A percentile compares a stretch with the other conserved stretches of the same genome.
phyloP scores from a whole-genome alignment of 78 protist genomes.

The Planoprotostelium fungivorum region DNA sequence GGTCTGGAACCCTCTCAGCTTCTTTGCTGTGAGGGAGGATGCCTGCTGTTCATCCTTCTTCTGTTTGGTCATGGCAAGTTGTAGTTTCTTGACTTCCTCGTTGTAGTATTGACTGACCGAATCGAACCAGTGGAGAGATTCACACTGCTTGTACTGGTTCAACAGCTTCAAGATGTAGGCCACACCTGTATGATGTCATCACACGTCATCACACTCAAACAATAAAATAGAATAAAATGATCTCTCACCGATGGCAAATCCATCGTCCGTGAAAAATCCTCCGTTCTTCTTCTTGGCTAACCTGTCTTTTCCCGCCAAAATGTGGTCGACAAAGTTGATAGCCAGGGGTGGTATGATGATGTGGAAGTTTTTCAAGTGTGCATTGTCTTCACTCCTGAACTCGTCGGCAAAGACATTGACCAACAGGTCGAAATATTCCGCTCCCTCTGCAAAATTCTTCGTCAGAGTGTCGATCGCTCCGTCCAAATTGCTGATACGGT shows the following conservation, averaged over 20 bases:
- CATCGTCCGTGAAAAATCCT: constrained; percentile 88
- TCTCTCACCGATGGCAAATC: constrained; percentile 88
- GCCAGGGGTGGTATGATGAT: constrained; percentile 90
- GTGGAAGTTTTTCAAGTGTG: constrained; percentile 74
- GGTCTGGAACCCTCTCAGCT: constrained; percentile 26
- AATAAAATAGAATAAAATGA: too few species aligned
- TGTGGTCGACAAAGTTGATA: constrained; percentile 76
- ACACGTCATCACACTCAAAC: not conserved
- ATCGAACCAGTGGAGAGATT: constrained; percentile 93
- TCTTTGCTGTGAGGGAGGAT: constrained; percentile 29
- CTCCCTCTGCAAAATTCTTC: constrained; percentile 76
- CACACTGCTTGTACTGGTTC: constrained; percentile 71
- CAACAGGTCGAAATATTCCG: constrained; percentile 87
- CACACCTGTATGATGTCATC: constrained; percentile 40
- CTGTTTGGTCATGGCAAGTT: constrained; percentile 7
- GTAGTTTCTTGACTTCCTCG: constrained; percentile 5
- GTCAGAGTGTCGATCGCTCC: constrained; percentile 40
- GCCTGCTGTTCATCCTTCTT: constrained; percentile 55
- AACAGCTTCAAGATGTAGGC: constrained; percentile 86
- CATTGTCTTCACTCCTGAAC: constrained; percentile 37
- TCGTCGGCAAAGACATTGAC: constrained; percentile 63
- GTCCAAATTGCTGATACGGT: constrained; percentile 68
- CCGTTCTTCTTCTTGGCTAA: constrained; percentile 49
- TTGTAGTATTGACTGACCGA: constrained; percentile 42
- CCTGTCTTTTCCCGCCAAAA: constrained; percentile 75